These are phyloP conservation scores for Dioscorea dumetorum DNA, from an alignment of 106 monocot genomes.

Conservation along the genomic window DNA sequence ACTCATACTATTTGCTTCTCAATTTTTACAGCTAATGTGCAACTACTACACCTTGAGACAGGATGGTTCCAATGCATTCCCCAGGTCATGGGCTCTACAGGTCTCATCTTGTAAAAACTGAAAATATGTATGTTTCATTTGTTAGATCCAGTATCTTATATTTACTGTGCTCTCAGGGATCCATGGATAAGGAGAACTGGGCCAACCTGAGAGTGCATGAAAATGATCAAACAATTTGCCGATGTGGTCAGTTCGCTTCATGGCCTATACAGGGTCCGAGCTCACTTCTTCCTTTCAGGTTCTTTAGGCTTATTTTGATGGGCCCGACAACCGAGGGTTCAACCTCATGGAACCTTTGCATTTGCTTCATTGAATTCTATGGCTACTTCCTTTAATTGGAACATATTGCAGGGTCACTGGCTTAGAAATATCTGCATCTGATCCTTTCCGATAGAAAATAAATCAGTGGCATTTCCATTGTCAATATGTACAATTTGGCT, in stretches of 20 bases:
- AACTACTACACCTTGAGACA: constrained; percentile 94
- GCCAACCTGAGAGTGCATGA: constrained; percentile 66
- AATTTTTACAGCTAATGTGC: constrained; percentile 75
- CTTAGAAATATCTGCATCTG: too few relatives aligned
- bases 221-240: constrained; percentile 64
- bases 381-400: constrained; percentile 56
- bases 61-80: constrained; percentile 67
- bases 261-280: constrained; percentile 59
- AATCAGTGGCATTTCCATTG: too few relatives aligned
- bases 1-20: neutral
- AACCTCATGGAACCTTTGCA: constrained; percentile 70
- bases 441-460: too few relatives aligned
- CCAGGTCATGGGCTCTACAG: constrained; percentile 85
- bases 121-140: neutral
- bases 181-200: constrained; percentile 72
- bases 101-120: constrained; percentile 17
- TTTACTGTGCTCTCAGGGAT: constrained; percentile 37
- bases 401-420: too few relatives aligned
- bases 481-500: too few relatives aligned
- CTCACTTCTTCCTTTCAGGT: constrained; percentile 84
- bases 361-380: constrained; percentile 89
- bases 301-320: constrained; percentile 59
- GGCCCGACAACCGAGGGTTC: constrained; percentile 39
- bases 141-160: neutral
- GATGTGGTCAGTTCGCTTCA: constrained; percentile 76